These are phyloP conservation scores for Fonsecaea erecta DNA, from an alignment of 2,329 filamentous ascomycete species.

Conservation along the genomic window DNA sequence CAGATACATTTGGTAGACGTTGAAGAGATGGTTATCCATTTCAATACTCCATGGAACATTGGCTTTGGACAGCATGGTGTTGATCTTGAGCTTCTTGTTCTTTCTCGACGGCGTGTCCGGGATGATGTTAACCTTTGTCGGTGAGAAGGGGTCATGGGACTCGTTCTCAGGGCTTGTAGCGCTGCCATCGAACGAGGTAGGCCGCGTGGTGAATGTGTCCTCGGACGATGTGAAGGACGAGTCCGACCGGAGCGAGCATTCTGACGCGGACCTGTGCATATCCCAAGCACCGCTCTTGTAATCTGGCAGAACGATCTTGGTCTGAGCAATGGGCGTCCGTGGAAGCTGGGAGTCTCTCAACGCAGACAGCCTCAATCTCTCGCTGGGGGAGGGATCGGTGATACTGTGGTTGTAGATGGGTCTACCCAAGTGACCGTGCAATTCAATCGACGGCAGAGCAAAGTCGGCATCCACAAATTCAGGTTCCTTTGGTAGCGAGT, in stretches of 20 bases:
- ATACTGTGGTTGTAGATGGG: slow-evolving; percentile 25
- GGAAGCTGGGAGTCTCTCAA: slow-evolving; percentile 44
- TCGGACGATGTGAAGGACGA: slow-evolving; percentile 66
- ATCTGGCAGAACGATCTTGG: slow-evolving; percentile 46
- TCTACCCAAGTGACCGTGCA: slow-evolving; percentile 19
- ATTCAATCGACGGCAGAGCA: slow-evolving; percentile 39
- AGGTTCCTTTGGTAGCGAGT: slow-evolving; percentile 18
- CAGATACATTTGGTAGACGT: slow-evolving; percentile 68
- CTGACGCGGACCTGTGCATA: slow-evolving; percentile 61
- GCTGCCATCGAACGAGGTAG: slow-evolving; percentile 61
- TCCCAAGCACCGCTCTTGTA: slow-evolving; percentile 40
- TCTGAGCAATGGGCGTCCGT: slow-evolving; percentile 53
- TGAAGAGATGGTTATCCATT: slow-evolving; percentile 70
- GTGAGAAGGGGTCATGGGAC: slow-evolving; percentile 60
- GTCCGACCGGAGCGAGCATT: slow-evolving; percentile 64
- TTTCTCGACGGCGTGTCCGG: slow-evolving; percentile 47
- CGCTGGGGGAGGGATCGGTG: slow-evolving; percentile 40
- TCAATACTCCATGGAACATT: slow-evolving; percentile 60
- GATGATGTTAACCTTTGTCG: slow-evolving; percentile 43
- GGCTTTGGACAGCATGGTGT: slow-evolving; percentile 38
- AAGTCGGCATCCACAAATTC: slow-evolving; percentile 38
- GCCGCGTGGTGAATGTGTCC: slow-evolving; percentile 59
- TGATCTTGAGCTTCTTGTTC: slow-evolving; percentile 39
- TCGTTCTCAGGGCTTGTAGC: slow-evolving; percentile 67
- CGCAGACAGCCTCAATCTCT: slow-evolving; percentile 48